Evolutionary conservation across 257 asterid species (phyloP).

Genomic region (Solanum sitiens): DNA sequence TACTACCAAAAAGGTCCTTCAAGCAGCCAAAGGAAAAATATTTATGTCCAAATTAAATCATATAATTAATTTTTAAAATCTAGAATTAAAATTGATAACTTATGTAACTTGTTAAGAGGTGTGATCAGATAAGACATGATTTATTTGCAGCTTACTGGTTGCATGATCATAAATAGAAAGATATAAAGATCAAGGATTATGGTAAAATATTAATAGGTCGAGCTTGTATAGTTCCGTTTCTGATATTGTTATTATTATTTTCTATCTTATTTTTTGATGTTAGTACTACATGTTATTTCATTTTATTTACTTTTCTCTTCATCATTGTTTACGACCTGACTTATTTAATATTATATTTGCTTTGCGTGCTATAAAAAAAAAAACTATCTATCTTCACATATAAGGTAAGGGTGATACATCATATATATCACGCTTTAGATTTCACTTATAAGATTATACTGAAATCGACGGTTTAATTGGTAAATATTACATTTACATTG

Average conservation of each 20-base stretch:
- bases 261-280: not conserved
- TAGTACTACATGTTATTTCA: not conserved
- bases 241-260: not conserved
- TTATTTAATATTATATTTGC: not conserved
- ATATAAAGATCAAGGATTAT: accelerated
- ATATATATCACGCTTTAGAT: not conserved
- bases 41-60: not conserved
- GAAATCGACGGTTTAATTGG: not conserved
- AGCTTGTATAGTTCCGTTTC: not conserved
- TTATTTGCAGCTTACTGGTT: accelerated
- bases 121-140: not conserved
- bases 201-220: not conserved
- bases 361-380: not conserved
- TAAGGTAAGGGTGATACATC: not conserved
- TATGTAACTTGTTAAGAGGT: not conserved
- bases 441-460: not conserved
- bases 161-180: not conserved
- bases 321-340: not conserved
- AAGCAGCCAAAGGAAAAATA: not conserved
- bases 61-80: not conserved
- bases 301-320: not conserved
- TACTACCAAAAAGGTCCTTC: not conserved
- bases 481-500: not conserved
- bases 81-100: not conserved
- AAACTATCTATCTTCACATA: not conserved